A percentile compares a stretch with the other conserved stretches of the same genome.
These are phyloP conservation scores for Gastrodia elata DNA, from an alignment of 106 monocot species.

Conservation along the genomic window DNA sequence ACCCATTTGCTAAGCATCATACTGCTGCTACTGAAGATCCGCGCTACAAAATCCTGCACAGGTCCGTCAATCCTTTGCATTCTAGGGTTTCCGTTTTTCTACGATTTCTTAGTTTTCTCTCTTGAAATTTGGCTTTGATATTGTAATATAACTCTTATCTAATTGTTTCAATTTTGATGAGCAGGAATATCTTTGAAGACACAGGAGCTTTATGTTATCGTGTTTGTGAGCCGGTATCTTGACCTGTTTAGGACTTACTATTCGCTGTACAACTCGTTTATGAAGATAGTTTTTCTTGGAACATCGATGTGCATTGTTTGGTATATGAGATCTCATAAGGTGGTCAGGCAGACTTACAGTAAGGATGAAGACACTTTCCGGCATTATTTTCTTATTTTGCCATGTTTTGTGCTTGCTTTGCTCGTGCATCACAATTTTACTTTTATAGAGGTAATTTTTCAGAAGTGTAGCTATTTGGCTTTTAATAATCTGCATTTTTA, in stretches of 20 bases:
- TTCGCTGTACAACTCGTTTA: conserved; percentile 34
- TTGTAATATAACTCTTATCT: background rate
- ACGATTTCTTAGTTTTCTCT: background rate
- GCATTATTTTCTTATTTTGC: conserved; percentile 30
- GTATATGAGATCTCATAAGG: conserved; percentile 40
- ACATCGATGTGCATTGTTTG: conserved; percentile 42
- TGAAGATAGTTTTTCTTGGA: conserved; percentile 45
- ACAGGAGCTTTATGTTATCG: conserved; percentile 39
- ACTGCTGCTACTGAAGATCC: conserved; percentile 39
- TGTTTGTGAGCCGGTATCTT: conserved; percentile 37
- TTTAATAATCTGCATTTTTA: background rate
- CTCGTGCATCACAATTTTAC: conserved; percentile 26
- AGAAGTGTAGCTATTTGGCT: background rate
- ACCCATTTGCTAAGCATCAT: conserved; percentile 47
- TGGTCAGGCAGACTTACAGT: conserved; percentile 38
- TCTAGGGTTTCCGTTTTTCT: background rate
- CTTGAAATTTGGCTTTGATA: background rate
- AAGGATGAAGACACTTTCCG: conserved; percentile 43
- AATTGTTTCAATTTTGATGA: conserved; percentile 1
- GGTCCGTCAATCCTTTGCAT: conserved; percentile 12
- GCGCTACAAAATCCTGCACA: conserved; percentile 36
- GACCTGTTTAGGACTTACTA: conserved; percentile 29
- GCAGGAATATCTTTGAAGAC: conserved; percentile 52
- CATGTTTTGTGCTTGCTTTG: conserved; percentile 38
- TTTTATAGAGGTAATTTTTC: conserved; percentile 31